Base-by-base conservation (phyloP, 495 filamentous ascomycete genomes). In the Sporormia fimetaria region DNA sequence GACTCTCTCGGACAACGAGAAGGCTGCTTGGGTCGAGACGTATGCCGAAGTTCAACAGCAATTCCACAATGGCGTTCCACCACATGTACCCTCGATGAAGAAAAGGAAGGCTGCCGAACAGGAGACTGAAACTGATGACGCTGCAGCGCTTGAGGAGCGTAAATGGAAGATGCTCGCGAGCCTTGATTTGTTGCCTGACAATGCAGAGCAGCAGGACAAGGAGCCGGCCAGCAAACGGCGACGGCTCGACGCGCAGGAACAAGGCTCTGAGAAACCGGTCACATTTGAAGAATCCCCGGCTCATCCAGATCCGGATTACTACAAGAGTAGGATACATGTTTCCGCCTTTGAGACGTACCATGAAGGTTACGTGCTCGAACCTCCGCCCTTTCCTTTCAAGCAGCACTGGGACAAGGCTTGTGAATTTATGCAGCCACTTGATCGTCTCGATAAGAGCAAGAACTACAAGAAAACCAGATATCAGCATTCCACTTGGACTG, bases 351-450 rank as follows among this genome's bases (percentile, higher is more conserved):
- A 98, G 57, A 95, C 90, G 57, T 72, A 79, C 44, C 62, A 76
- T 34, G 75, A 86, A 16, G 75, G 74, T n/a, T 64, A 87, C 33
- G 49, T 42, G 40, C 66, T 94, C 22, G 85, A 73, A 40, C 69
- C 78, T 15, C 87, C 90, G 0, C 82, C 83, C 2, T 96, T 93
- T 55, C 90, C 90, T 0, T 98, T 96, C 49, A 64, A 78, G 9
- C 84, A 93, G 58, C 75, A 81, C 37, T 94, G 86, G 87, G 83
- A 94, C 60, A 65, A 70, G 3, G 78, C 83, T 37, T 81, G 87
- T 42, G 65, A 75, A 50, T 73, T 70, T 48, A 75, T 76, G 52
- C 63, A 67, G 34, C n/a, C n/a, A n/a, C n/a, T n/a, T n/a, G 76
- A 75, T 47, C 58, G 65, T 14, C 17, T 15, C 38, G 68, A 55